phyloP scores from a whole-genome alignment of 352 stramenopile species.

The Phytophthora cactorum region DNA sequence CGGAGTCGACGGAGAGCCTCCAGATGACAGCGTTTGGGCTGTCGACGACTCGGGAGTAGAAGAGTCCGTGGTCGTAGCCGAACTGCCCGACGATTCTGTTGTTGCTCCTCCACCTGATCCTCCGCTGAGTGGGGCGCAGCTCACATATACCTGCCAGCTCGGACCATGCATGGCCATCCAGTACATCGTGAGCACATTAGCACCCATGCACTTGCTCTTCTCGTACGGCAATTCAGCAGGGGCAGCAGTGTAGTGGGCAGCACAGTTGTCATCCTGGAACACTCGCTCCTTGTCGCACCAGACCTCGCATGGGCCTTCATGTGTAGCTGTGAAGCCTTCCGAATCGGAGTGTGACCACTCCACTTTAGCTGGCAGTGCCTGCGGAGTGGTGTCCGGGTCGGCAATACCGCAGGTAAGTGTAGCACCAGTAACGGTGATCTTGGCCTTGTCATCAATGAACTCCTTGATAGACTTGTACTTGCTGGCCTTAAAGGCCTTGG shows the following conservation, averaged over 20 bases:
- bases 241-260: constrained; percentile 31
- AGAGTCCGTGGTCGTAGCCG: constrained; percentile 4
- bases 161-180: constrained; percentile 51
- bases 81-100: constrained; percentile 8
- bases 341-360: constrained; percentile 20
- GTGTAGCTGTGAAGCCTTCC: constrained; percentile 41
- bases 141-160: constrained; percentile 56
- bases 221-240: constrained; percentile 49
- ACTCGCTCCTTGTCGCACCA: constrained; percentile 51
- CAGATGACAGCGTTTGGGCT: constrained; percentile 4
- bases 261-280: constrained; percentile 46
- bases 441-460: background rate
- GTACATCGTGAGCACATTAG: constrained; percentile 37
- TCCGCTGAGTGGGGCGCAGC: constrained; percentile 15
- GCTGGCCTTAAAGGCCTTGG: background rate
- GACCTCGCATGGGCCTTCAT: constrained; percentile 50
- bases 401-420: background rate
- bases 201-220: constrained; percentile 31
- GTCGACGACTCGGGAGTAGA: background rate
- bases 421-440: background rate
- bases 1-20: background rate
- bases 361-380: background rate
- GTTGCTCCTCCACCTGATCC: constrained; percentile 7
- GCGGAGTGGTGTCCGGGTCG: background rate
- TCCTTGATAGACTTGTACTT: constrained; percentile 6